Evolutionary conservation across 2,329 filamentous ascomycete genomes (phyloP).

Genomic region (Fusarium foetens): DNA sequence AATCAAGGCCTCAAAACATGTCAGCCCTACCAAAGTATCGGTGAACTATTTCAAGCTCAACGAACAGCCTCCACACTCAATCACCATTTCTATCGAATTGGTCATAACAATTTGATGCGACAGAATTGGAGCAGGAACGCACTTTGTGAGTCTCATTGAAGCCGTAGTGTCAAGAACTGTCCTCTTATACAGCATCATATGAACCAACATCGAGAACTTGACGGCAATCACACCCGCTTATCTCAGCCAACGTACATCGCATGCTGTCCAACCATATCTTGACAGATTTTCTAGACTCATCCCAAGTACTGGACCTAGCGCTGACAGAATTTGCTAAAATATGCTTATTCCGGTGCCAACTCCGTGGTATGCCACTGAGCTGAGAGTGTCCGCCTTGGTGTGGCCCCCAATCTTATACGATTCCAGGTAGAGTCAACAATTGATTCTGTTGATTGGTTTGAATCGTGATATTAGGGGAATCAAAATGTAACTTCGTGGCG

Average conservation of each 20-base stretch:
- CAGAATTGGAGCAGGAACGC: neutral
- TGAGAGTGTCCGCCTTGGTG: neutral
- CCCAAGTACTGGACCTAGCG: neutral
- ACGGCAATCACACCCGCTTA: neutral
- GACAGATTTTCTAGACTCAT: slow-evolving; percentile 10
- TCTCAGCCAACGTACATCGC: slow-evolving; percentile 8
- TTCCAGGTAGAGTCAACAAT: neutral
- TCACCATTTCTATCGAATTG: neutral
- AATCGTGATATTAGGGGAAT: neutral
- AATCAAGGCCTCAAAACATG: neutral
- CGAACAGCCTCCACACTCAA: neutral
- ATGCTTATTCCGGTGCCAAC: neutral
- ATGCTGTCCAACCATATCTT: slow-evolving; percentile 4
- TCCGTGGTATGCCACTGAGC: neutral
- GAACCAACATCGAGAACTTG: neutral
- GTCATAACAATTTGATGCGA: accelerated
- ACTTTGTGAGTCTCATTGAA: neutral
- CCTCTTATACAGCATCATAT: neutral
- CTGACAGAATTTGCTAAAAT: slow-evolving; percentile 11
- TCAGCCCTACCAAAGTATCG: slow-evolving; percentile 4
- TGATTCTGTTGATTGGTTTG: neutral
- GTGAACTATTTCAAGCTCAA: neutral
- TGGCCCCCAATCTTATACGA: neutral
- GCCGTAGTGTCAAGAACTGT: neutral
- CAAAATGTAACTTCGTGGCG: neutral